Base-by-base conservation (phyloP, 2,329 filamentous ascomycete species). In the Zymoseptoria passerinii region DNA sequence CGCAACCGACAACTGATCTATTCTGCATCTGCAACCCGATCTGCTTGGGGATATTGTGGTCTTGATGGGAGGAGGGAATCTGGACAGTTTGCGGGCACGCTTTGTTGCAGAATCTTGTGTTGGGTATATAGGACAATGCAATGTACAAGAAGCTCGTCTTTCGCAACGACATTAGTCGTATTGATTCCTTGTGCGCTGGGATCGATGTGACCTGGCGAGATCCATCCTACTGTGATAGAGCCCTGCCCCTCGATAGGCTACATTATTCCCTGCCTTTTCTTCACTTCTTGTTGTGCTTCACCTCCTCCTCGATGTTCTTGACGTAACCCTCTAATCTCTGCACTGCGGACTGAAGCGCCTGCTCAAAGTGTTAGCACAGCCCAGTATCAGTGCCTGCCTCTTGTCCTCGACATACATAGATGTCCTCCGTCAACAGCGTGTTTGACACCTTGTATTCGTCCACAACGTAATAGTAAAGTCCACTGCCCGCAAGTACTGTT, bases 381-480 rank as follows among this genome's bases (percentile, higher is more conserved):
- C 23, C 23, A 28, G 20, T 52, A 53, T 20, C 1, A 8, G 8
- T 3, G 13, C 10, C 50, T 9, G 18, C 9, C 9, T 18, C 9
- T n/a, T n/a, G 59, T 54, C 58, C 52, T 55, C 50, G 57, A 87
- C 90, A 75, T 83, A 96, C 92, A 76, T 92, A 92, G 74, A 97
- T 96, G 76, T 97, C 92, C 77, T 96, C 91, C 61, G 87, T 92
- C 76, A 97, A 79, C 71, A 96, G 82, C 77, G 95, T 89, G 78
- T 96, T 97, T 67, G 90, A 89, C 50, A 91, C 81, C 77, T 91
- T 90, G 80, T 96, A 97, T 75, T 97, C 92, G 73, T 92, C 85
- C 68, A 97, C 78, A 65, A 96, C 83, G 75, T 97, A 97, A 74
- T 90, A 91, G 78, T 96, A 97, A 68, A 95, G 88, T 59, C 84